Evolutionary conservation across 2,329 filamentous ascomycete genomes (phyloP).

Genomic region (Drechslerella dactyloides): DNA sequence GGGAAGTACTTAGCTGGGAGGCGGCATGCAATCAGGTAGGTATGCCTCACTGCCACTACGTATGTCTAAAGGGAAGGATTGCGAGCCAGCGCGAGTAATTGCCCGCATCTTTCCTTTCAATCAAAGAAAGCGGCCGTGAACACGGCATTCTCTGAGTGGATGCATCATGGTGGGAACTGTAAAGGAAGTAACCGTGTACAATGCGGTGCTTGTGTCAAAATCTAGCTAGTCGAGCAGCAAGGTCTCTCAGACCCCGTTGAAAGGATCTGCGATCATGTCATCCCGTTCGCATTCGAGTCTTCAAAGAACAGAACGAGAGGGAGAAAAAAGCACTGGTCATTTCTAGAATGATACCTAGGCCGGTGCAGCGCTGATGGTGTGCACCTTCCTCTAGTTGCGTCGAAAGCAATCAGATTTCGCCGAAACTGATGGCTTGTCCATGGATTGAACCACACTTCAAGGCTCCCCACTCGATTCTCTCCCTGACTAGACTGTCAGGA

Average conservation of each 20-base stretch:
- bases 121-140: conserved; percentile 39
- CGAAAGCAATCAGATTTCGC: conserved; percentile 5
- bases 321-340: conserved; percentile 3
- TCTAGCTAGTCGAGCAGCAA: conserved; percentile 5
- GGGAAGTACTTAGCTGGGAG: too few species aligned
- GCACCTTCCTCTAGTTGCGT: neutral
- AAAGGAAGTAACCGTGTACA: conserved; percentile 49
- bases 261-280: conserved; percentile 43
- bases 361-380: neutral
- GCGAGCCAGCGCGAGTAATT: conserved; percentile 36
- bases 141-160: conserved; percentile 24
- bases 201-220: conserved; percentile 50
- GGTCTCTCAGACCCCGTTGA: conserved; percentile 30
- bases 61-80: conserved; percentile 10
- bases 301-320: conserved; percentile 9
- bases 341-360: conserved; percentile 26
- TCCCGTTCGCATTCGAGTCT: conserved; percentile 30
- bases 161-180: conserved; percentile 28
- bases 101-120: conserved; percentile 25
- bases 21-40: neutral
- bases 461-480: conserved; percentile 12
- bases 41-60: conserved; percentile 30
- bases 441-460: conserved; percentile 25
- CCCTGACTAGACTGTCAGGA: conserved; percentile 25
- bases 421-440: conserved; percentile 13